Conservation (phyloP, 768 basidiomycete genomes). For the Amanita molliuscula region DNA sequence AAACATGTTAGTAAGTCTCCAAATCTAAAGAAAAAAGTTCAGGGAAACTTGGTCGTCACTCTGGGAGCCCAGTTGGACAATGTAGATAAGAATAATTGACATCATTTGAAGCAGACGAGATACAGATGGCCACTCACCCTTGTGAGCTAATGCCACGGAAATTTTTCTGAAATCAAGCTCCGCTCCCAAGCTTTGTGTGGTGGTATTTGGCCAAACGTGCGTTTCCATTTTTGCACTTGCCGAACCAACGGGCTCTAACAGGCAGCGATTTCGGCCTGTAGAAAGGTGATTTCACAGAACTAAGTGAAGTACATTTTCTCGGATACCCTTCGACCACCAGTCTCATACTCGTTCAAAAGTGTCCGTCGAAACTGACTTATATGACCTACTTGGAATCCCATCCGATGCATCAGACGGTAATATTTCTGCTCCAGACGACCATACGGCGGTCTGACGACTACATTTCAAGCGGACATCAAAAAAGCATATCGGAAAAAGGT, state of each 20-base stretch:
- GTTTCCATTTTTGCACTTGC: slow-evolving; percentile 4
- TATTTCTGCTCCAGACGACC: slow-evolving; percentile 2
- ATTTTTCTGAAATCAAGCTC: slow-evolving; percentile 15
- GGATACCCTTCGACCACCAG: neutral
- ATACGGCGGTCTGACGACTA: slow-evolving; percentile 9
- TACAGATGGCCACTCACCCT: slow-evolving; percentile 11
- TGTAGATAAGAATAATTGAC: slow-evolving; percentile 73
- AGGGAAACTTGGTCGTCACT: slow-evolving; percentile 34
- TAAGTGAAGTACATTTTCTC: slow-evolving; percentile 6
- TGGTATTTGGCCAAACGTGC: slow-evolving; percentile 5
- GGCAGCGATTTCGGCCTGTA: neutral
- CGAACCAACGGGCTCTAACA: no score
- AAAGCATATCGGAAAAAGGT: slow-evolving; percentile 93
- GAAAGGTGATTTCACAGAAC: neutral
- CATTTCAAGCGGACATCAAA: slow-evolving; percentile 67
- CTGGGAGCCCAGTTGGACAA: slow-evolving; percentile 64
- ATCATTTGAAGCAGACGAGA: slow-evolving; percentile 34
- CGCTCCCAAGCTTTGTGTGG: slow-evolving; percentile 21
- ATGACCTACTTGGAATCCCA: slow-evolving; percentile 74
- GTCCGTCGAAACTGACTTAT: slow-evolving; percentile 71
- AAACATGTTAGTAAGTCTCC: neutral
- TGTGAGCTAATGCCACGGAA: neutral
- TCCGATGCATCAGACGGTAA: slow-evolving; percentile 64
- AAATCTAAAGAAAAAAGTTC: slow-evolving; percentile 17
- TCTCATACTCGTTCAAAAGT: slow-evolving; percentile 25